A percentile compares a stretch with the other conserved stretches of the same genome.
Evolutionary conservation across 306 rosid genomes (phyloP).

Genomic region (Gynostemma pentaphyllum): DNA sequence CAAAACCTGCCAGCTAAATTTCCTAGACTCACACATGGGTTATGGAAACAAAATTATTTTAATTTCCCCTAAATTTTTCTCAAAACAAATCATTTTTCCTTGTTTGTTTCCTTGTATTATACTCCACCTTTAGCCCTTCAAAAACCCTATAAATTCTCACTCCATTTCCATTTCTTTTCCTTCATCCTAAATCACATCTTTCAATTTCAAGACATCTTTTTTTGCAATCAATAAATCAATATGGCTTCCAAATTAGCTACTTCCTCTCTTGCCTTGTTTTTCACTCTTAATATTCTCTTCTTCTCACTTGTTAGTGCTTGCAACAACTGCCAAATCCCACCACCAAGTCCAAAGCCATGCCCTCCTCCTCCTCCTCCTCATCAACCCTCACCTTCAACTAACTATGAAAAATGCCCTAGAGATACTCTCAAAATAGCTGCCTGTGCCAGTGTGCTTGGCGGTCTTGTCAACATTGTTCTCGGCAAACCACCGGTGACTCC

Average conservation of each 20-base stretch:
- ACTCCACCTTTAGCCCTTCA: neutral
- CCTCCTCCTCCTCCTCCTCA: no score
- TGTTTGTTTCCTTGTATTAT: neutral
- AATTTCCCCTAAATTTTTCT: no score
- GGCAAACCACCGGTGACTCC: slow-evolving; percentile 51
- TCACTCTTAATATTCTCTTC: neutral
- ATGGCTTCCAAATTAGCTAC: slow-evolving; percentile 11
- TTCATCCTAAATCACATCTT: neutral
- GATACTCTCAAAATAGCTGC: slow-evolving; percentile 56
- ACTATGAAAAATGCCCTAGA: slow-evolving; percentile 34
- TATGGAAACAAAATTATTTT: neutral
- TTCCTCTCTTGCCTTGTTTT: neutral
- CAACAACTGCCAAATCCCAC: slow-evolving; percentile 2
- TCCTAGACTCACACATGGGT: slow-evolving; percentile 23
- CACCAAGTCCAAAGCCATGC: no score
- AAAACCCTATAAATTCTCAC: slow-evolving; percentile 2
- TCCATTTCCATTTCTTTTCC: neutral
- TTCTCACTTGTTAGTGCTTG: neutral
- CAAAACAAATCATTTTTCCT: neutral
- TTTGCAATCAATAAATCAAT: neutral
- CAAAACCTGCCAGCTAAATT: slow-evolving; percentile 37
- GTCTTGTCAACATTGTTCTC: slow-evolving; percentile 31
- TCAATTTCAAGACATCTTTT: neutral
- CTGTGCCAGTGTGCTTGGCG: slow-evolving; percentile 50
- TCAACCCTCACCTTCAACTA: neutral